Base-by-base conservation (phyloP, 805 yeast genomes). In the Kodamaea laetipori region DNA sequence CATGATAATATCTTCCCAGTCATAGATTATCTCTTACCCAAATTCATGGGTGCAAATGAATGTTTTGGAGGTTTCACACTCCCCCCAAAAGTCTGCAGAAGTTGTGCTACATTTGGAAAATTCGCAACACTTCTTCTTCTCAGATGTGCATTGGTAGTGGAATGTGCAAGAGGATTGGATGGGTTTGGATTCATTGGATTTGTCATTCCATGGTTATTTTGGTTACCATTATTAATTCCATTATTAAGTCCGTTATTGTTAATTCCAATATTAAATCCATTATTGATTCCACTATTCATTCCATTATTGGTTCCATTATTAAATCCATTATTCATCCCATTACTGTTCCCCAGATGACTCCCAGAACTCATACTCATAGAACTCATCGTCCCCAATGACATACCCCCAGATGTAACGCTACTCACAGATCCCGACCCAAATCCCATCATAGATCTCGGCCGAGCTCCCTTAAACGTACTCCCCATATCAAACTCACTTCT, bases 91-190 rank as follows among this genome's bases (percentile, higher is more conserved):
- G 37, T 34, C 17, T 34, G 37, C 37, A 34, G 37, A 7, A 34
- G 27, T 34, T 34, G 37, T 4, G 37, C 37, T 3, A 34, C 37
- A 26, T 34, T 34, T 6, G 39, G 28, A n/a, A 37, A 37, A 17
- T 25, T 37, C 5, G 39, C 30, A 11, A 37, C 34, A 19, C 34
- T 30, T 30, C 34, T 30, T 30, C 41, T 37, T 37, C 33, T 37
- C 41, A 25, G 21, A n/a, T 37, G 41, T 26, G 39, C 12, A 19
- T 35, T 21, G 2, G 38, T 18, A 21, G 38, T 35, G 15, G 27
- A 24, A 19, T 35, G 38, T 16, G 38, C 38, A 12, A 35, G 13
- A 10, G 38, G 38, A 17, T 35, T 23, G 18, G 28, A 21, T 11
- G 26, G 7, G 28, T n/a, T 21, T 21, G 28, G 19, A 5, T 21